Evolutionary conservation across 257 asterid species (phyloP), one percentile per base, ranked within the genome.

Genomic region (Nicotiana obtusifolia): DNA sequence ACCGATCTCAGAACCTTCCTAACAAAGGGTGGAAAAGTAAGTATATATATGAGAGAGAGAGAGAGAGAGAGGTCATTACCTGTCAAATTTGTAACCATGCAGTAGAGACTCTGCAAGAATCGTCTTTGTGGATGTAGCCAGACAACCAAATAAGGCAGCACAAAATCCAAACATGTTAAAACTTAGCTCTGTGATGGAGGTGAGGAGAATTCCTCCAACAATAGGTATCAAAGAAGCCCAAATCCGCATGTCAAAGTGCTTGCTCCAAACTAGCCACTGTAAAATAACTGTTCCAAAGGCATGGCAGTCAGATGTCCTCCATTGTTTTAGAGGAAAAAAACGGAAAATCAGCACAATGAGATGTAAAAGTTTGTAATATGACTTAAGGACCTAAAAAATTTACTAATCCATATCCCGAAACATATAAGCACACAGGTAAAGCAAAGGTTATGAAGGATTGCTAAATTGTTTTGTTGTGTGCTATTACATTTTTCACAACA

Each of bases 171-270:
- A 83, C 56, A 78, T 49, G 26, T 88, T 88, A 59, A 88, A 88
- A 85, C 91, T 87, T 64, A 88, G 88, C 76, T 88, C 91, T 3
- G 91, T 88, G n/a, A 88, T 53, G 22, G 91, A 89, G 33, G 91
- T 86, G 68, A 89, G 88, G 76, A 89, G 89, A 84, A 89, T 89
- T 86, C 92, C 92, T 26, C 91, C 91, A 78, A 89, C 91, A 80
- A 89, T 84, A 47, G 89, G 91, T 61, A 89, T 67, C 86, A 87
- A 83, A 33, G 90, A 85, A 65, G 88, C 85, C 90, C 90, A 88
- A 52, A 88, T 88, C 75, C 87, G 81, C 84, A 82, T 83, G 83
- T 87, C 91, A 65, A 88, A 88, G 88, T 82, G 67, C 75, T 88
- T 88, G 64, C 87, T 81, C 91, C 91, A 88, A 30, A 87, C 87